phyloP scores from a whole-genome alignment of 768 basidiomycete species.

The Lactifluus piperatus region DNA sequence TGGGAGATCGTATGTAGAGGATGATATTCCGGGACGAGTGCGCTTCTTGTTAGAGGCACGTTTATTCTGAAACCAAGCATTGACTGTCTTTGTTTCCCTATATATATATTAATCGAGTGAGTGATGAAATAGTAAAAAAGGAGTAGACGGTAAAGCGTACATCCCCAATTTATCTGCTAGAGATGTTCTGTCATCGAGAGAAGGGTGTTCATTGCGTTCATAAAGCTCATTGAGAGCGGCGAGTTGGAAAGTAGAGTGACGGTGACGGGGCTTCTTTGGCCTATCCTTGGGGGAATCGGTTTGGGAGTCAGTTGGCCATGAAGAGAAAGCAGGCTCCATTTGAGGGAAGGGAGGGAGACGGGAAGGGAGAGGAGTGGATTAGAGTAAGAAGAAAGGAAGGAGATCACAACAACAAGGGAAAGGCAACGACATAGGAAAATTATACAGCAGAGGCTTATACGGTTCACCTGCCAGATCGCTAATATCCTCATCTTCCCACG shows the following conservation, averaged over 20 bases:
- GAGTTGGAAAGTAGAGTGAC: slow-evolving; percentile 64
- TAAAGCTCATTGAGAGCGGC: slow-evolving; percentile 72
- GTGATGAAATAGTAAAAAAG: slow-evolving; percentile 1
- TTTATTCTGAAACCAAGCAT: slow-evolving; percentile 85
- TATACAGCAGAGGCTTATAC: slow-evolving; percentile 22
- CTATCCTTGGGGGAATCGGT: slow-evolving; percentile 31
- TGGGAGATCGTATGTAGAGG: slow-evolving; percentile 23
- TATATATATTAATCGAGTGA: not conserved
- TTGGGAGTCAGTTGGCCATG: slow-evolving; percentile 21
- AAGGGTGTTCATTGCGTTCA: slow-evolving; percentile 67
- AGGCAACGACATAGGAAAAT: slow-evolving; percentile 15
- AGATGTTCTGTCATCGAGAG: slow-evolving; percentile 55
- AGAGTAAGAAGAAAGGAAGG: slow-evolving; percentile 14
- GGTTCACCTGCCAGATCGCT: slow-evolving; percentile 18
- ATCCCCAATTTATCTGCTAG: slow-evolving; percentile 70
- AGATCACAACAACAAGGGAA: slow-evolving; percentile 13
- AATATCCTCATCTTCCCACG: slow-evolving; percentile 21
- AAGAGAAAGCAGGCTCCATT: slow-evolving; percentile 26
- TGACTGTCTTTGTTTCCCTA: slow-evolving; percentile 80
- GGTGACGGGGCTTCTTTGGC: slow-evolving; percentile 71
- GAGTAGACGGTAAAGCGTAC: slow-evolving; percentile 36
- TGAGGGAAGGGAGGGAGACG: slow-evolving; percentile 21
- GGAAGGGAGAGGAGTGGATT: slow-evolving; percentile 12
- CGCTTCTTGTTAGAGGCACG: slow-evolving; percentile 74
- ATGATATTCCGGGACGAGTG: slow-evolving; percentile 26